phyloP scores from a whole-genome alignment of 495 filamentous ascomycete species.

The Daldinia caldariorum region DNA sequence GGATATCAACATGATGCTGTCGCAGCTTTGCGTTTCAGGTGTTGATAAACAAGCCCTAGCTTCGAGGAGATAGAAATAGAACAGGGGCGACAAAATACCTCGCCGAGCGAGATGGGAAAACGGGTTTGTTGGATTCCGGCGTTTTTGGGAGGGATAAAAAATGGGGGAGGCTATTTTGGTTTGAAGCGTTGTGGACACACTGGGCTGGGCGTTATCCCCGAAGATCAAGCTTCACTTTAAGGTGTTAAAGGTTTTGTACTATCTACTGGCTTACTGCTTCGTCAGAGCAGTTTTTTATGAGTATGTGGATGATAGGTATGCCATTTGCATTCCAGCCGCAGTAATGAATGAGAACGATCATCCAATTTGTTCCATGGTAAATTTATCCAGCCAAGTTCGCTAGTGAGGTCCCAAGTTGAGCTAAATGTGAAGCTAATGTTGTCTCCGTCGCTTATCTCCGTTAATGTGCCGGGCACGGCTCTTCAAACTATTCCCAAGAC shows the following conservation, averaged over 20 bases:
- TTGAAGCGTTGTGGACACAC: constrained; percentile 6
- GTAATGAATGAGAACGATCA: neutral
- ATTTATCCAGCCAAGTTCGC: too few species aligned
- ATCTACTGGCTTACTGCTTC: neutral
- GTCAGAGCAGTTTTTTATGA: neutral
- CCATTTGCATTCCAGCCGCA: neutral
- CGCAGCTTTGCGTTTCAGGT: neutral
- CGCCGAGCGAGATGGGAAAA: constrained; percentile 3
- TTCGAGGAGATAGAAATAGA: neutral
- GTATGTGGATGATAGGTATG: neutral
- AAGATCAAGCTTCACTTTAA: neutral
- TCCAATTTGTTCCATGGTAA: neutral
- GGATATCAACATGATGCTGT: neutral
- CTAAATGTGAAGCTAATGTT: neutral
- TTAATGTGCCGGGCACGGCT: too few species aligned
- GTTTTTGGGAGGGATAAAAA: constrained; percentile 10
- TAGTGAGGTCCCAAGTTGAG: too few species aligned
- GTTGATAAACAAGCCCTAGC: neutral
- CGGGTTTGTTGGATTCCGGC: constrained; percentile 5
- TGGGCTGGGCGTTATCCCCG: neutral
- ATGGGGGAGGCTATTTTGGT: neutral
- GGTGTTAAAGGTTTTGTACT: neutral
- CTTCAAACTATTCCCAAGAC: too few species aligned
- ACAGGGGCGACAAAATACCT: neutral
- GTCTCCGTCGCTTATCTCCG: neutral